phyloP scores from a whole-genome alignment of 1,139 yeast species.

The Magnusiomyces tetraspermus region DNA sequence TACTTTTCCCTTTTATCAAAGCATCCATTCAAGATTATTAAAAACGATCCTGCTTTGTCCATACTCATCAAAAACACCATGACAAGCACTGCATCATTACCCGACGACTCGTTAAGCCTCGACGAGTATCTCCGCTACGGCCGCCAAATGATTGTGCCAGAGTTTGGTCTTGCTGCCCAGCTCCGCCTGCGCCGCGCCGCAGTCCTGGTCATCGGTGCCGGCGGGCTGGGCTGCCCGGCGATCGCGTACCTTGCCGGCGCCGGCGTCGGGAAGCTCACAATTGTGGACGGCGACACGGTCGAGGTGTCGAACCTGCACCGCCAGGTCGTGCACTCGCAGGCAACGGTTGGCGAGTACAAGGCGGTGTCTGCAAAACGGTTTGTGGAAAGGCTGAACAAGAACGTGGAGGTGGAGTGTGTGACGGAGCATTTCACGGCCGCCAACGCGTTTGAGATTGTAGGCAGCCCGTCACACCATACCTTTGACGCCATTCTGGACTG shows the following conservation, averaged over 20 bases:
- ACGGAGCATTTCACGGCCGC: slow-evolving; percentile 42
- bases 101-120: no score
- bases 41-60: no score
- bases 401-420: slow-evolving; percentile 46
- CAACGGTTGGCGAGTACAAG: slow-evolving; percentile 57
- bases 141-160: slow-evolving; percentile 88
- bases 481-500: slow-evolving; percentile 84
- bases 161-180: slow-evolving; percentile 57
- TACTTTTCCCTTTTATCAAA: no score
- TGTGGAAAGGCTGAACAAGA: slow-evolving; percentile 53
- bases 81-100: no score
- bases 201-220: slow-evolving; percentile 84
- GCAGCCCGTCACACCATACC: slow-evolving; percentile 4
- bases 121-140: slow-evolving; percentile 86
- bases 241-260: slow-evolving; percentile 76
- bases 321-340: slow-evolving; percentile 70
- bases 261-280: slow-evolving; percentile 62
- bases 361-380: slow-evolving; percentile 64
- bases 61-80: no score
- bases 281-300: slow-evolving; percentile 78
- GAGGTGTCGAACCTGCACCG: slow-evolving; percentile 82
- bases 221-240: slow-evolving; percentile 94
- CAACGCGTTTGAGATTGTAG: slow-evolving; percentile 58
- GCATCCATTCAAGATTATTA: no score
- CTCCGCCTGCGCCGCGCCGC: slow-evolving; percentile 44